phyloP scores from a whole-genome alignment of 768 basidiomycete genomes.

The Lactifluus piperatus region DNA sequence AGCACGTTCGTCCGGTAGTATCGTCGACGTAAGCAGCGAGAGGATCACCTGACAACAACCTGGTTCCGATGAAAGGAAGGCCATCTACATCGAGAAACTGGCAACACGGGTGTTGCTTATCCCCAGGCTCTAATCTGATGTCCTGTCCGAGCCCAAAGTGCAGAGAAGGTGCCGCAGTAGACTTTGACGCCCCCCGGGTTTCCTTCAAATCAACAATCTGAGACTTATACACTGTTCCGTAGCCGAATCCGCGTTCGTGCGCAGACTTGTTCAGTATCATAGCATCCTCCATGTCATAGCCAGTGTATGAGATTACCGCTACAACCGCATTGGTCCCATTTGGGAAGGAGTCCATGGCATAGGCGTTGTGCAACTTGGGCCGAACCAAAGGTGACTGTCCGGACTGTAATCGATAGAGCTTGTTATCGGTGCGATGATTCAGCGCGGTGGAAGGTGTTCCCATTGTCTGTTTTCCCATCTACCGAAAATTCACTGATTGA shows the following conservation, averaged over 20 bases:
- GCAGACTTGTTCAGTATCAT: constrained; percentile 99
- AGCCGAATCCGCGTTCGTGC: constrained; percentile 95
- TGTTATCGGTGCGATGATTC: constrained; percentile 93
- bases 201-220: constrained; percentile 87
- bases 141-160: constrained; percentile 88
- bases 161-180: constrained; percentile 49
- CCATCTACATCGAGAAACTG: constrained; percentile 74
- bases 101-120: constrained; percentile 34
- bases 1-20: constrained; percentile 68
- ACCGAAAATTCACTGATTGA: neutral
- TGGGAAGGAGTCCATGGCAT: constrained; percentile 98
- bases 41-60: constrained; percentile 63
- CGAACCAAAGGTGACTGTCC: constrained; percentile 95
- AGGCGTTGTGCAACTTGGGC: constrained; percentile 82
- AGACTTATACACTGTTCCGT: constrained; percentile 95
- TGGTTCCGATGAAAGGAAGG: constrained; percentile 67
- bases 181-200: constrained; percentile 55
- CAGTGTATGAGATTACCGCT: constrained; percentile 99
- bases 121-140: constrained; percentile 45
- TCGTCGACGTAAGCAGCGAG: constrained; percentile 87
- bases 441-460: constrained; percentile 93
- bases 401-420: constrained; percentile 90
- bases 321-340: constrained; percentile 98
- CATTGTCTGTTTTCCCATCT: constrained; percentile 99
- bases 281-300: constrained; percentile 99